Conservation (phyloP, 805 yeast species). For the Candida namnaoensis region DNA sequence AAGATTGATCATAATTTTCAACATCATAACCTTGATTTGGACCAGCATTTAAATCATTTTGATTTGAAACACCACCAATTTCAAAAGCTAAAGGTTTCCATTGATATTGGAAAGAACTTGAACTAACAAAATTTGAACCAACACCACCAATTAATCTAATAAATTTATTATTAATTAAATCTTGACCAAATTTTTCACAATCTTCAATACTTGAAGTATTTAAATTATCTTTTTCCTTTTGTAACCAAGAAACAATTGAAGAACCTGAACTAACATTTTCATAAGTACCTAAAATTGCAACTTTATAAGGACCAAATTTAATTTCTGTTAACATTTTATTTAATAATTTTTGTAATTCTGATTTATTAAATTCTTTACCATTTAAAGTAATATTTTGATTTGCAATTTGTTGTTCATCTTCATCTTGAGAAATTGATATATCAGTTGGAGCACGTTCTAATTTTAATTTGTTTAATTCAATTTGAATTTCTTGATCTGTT, state of each 20-base stretch:
- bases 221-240: slow-evolving; percentile 22
- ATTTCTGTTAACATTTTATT: slow-evolving; percentile 35
- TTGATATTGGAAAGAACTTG: slow-evolving; percentile 67
- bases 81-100: slow-evolving; percentile 70
- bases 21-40: neutral
- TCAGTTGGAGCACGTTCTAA: slow-evolving; percentile 1
- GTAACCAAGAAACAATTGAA: slow-evolving; percentile 51
- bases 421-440: slow-evolving; percentile 10
- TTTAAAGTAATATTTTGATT: slow-evolving; percentile 25
- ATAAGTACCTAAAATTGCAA: slow-evolving; percentile 65
- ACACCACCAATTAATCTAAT: slow-evolving; percentile 41
- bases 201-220: slow-evolving; percentile 30
- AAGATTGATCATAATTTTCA: slow-evolving; percentile 3
- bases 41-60: slow-evolving; percentile 3
- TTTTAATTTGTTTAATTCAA: slow-evolving; percentile 10
- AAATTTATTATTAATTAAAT: slow-evolving; percentile 50
- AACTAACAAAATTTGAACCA: slow-evolving; percentile 68
- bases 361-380: slow-evolving; percentile 26
- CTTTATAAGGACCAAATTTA: slow-evolving; percentile 45
- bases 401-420: slow-evolving; percentile 9
- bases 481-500: slow-evolving; percentile 32
- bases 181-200: slow-evolving; percentile 73
- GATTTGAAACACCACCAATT: slow-evolving; percentile 30
- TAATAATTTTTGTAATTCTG: slow-evolving; percentile 32
- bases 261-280: slow-evolving; percentile 55